phyloP scores from a whole-genome alignment of 495 filamentous ascomycete genomes.

The Bathelium albidoporum region DNA sequence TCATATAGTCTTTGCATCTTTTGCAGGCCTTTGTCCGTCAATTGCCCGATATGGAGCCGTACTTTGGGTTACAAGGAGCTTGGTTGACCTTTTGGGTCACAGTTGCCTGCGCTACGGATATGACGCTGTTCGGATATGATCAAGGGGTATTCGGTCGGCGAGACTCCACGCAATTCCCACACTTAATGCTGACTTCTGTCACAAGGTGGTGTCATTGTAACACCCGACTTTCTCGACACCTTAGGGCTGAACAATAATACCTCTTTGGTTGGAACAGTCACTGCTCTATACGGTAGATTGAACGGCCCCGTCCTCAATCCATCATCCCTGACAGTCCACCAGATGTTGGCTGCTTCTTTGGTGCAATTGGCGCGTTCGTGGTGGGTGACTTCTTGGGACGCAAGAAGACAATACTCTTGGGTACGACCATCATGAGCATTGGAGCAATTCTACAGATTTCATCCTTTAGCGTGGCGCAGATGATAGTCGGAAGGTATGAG shows the following conservation, averaged over 20 bases:
- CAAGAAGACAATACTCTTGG: conserved; percentile 19
- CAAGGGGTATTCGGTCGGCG: conserved; percentile 27
- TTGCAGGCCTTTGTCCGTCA: not conserved
- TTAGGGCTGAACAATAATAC: conserved; percentile 13
- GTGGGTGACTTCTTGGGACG: conserved; percentile 18
- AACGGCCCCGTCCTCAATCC: too few relatives aligned
- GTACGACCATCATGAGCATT: conserved; percentile 44
- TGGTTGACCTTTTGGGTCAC: conserved; percentile 23
- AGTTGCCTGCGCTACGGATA: conserved; percentile 25
- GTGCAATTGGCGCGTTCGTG: conserved; percentile 16
- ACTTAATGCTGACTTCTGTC: not conserved
- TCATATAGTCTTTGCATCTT: not conserved
- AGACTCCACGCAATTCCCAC: not conserved
- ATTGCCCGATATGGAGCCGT: conserved; percentile 7
- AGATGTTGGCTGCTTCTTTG: conserved; percentile 21
- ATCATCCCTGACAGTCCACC: not conserved
- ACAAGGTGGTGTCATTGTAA: conserved; percentile 24
- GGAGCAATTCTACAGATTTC: conserved; percentile 54
- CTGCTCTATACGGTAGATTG: conserved; percentile 15
- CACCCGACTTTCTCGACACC: conserved; percentile 23
- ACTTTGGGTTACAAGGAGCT: conserved; percentile 18
- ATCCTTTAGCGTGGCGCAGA: conserved; percentile 51
- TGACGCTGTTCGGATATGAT: conserved; percentile 30
- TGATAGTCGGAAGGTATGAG: conserved; percentile 47
- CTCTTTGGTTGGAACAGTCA: conserved; percentile 10